Conservation (phyloP, 2,329 filamentous ascomycete species). For the Chrysoporthe puriensis region DNA sequence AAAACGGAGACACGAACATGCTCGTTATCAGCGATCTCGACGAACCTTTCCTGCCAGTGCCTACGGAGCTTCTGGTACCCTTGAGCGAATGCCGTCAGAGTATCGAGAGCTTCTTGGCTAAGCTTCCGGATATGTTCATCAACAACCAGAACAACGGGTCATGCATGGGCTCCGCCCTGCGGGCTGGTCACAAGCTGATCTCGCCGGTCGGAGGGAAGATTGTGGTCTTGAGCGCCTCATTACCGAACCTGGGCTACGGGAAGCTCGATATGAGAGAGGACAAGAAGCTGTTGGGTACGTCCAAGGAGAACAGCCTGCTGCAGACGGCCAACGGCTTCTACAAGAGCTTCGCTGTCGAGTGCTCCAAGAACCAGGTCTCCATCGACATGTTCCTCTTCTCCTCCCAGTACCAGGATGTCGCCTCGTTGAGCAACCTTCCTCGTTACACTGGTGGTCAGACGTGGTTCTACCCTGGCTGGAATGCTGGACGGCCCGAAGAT, state of each 20-base stretch:
- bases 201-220: conserved; percentile 94
- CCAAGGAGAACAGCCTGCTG: conserved; percentile 83
- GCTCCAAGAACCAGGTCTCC: conserved; percentile 97
- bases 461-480: conserved; percentile 98
- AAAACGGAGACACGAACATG: conserved; percentile 85
- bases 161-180: conserved; percentile 92
- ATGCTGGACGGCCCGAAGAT: conserved; percentile 89
- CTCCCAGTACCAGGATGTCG: conserved; percentile 95
- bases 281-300: conserved; percentile 92
- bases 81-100: conserved; percentile 86
- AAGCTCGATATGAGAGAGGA: conserved; percentile 94
- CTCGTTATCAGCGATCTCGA: conserved; percentile 93
- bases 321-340: conserved; percentile 97
- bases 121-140: conserved; percentile 95
- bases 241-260: conserved; percentile 88
- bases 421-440: conserved; percentile 91
- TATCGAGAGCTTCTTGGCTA: conserved; percentile 87
- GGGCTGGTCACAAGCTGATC: conserved; percentile 94
- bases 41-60: conserved; percentile 94
- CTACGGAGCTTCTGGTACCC: conserved; percentile 87
- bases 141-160: conserved; percentile 87
- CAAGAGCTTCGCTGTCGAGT: conserved; percentile 98
- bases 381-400: conserved; percentile 99
- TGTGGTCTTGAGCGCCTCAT: conserved; percentile 83
- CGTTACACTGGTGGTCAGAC: conserved; percentile 97